Base-by-base conservation (phyloP, 306 rosid genomes). In the Lathyrus tuberosus region DNA sequence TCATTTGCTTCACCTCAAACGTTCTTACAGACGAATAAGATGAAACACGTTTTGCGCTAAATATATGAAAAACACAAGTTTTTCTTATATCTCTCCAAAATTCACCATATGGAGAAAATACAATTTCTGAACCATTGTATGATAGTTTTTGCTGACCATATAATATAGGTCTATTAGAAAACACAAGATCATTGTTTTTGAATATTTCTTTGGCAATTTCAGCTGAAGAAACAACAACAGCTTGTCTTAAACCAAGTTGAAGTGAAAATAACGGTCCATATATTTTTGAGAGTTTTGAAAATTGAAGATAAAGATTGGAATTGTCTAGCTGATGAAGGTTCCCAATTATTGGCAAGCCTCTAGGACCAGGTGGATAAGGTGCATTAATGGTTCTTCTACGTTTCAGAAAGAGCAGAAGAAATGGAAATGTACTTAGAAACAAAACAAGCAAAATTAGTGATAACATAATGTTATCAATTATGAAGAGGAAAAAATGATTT, bases 51-150 rank as follows among this genome's bases (percentile, higher is more conserved):
- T 64, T 80, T 0, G 54, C 2, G 3, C 71, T 75, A 18, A 87
- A 70, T 14, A 87, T 37, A 67, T 87, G 76, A 9, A 70, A 59
- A 26, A 69, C 75, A 30, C 84, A 79, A 16, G 4, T 48, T 48
- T 48, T 48, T 48, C 54, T 48, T 48, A 48, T 48, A 8, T 48
- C 54, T 48, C 86, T 76, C 91, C 84, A 86, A 41, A 18, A 75
- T 3, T 72, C 75, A 1, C 72, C 51, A 2, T 79, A 77, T 1
- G 73, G 88, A 0, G 85, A 52, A 44, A 80, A 84, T 0, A 35
- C 10, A 0, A 84, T 8, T 14, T 80, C 88, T 0, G 6, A 65
- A 1, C 69, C 69, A 13, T 86, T 80, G 62, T 84, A 70, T 5
- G 87, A 73, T 20, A 86, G 11, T 65, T 38, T 79, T 5, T 54